Percentiles rank a stretch among this genome's conserved stretches.
These are phyloP conservation scores for Mycena vitilis DNA, from an alignment of 768 basidiomycete species.

Conservation along the genomic window DNA sequence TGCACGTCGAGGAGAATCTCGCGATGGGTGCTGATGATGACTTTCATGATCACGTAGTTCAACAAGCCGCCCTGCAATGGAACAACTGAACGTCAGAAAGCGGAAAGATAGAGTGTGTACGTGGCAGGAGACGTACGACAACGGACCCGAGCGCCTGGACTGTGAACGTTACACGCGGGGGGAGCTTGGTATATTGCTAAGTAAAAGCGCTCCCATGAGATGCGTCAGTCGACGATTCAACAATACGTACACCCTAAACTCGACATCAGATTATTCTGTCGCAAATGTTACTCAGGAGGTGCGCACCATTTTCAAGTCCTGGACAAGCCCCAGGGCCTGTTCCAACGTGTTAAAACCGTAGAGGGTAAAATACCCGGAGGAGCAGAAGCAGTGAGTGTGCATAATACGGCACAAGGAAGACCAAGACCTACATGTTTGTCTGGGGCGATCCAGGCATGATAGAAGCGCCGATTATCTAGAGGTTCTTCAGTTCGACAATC, in stretches of 20 bases:
- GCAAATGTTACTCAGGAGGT: constrained; percentile 10
- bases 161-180: constrained; percentile 61
- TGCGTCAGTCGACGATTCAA: constrained; percentile 23
- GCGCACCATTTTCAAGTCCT: constrained; percentile 59
- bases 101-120: too few relatives aligned
- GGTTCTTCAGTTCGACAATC: constrained; percentile 23
- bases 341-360: constrained; percentile 50
- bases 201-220: constrained; percentile 22
- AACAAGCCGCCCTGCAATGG: constrained; percentile 50
- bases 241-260: constrained; percentile 39
- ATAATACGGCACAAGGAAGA: background rate
- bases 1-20: constrained; percentile 64
- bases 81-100: too few relatives aligned
- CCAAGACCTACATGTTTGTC: constrained; percentile 64
- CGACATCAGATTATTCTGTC: constrained; percentile 33
- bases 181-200: constrained; percentile 57
- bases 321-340: constrained; percentile 53
- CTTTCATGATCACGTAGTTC: constrained; percentile 52
- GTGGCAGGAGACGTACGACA: constrained; percentile 28
- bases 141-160: constrained; percentile 62
- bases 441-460: constrained; percentile 71
- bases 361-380: constrained; percentile 53
- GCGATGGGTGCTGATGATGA: constrained; percentile 61
- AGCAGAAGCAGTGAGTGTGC: background rate
- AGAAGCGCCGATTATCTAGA: constrained; percentile 68